Base-by-base conservation (phyloP, 805 yeast genomes). In the Pichia paraexigua region DNA sequence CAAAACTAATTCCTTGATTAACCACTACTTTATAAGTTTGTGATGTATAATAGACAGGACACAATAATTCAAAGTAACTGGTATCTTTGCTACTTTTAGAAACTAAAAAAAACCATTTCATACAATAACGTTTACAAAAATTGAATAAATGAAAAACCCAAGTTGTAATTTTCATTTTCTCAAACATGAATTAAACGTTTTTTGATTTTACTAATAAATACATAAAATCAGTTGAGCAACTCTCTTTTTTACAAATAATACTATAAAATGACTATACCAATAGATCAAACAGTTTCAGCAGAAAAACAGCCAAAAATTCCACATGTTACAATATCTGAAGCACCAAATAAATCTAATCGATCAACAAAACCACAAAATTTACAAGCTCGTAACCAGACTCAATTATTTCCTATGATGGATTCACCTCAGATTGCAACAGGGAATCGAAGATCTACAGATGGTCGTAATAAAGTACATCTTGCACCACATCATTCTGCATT, bases 401-500 rank as follows among this genome's bases (percentile, higher is more conserved):
- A 25, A 25, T 24, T 43, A 8, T 62, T 62, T 35, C 58, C 64
- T 0, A 45, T 55, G 21, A 12, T 43, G 18, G 48, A 54, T 37
- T 62, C 63, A 11, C 60, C 62, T 12, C 61, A 58, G 43, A 43
- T 58, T 5, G 51, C 41, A n/a, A 7, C 39, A 4, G 39, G 39
- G 17, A 41, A 21, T 39, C 53, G 41, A 5, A 48, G 49, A 27
- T 54, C 57, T 27, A 48, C 55, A 13, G 49, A 50, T 5, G 46
- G 9, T 35, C 49, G 22, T 17, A 42, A 44, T n/a, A 15, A 88
- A 59, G 91, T 87, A 5, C 73, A 67, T 0, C 71, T 88, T 18
- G 71, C 76, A 43, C 95, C 94, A 0, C 95, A 95, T 1, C 87
- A 82, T 61, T 88, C 96, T 2, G 91, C 95, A 0, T 66, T 88